Evolutionary conservation across 148 eudicot species (phyloP), one percentile per base, ranked within the genome.

Genomic region (Rhododendron kiyosumense): DNA sequence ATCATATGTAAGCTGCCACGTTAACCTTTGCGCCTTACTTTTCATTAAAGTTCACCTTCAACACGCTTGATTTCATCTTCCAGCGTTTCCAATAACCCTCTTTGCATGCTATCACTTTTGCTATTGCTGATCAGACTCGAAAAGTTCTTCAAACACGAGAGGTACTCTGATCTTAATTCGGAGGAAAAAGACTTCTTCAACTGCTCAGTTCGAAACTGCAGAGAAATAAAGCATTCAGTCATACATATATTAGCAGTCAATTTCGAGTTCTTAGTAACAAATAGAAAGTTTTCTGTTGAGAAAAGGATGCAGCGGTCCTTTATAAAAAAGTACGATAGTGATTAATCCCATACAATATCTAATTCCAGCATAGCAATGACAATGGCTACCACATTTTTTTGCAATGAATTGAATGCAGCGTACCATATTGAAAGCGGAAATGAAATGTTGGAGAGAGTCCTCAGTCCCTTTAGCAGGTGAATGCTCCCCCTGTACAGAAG

Each of bases 361-460:
- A 79, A 43, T 43, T 76, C 24, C 49, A 36, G 79, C 8, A 76
- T n/a, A 65, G 65, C 65, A 22, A 20, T 1, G 65, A 59, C n/a
- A 14, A 81, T 34, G 63, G 59, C 61, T 54, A 57, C 46, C 67
- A 52, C 9, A 1, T 30, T 4, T 1, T 54, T 30, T 41, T 22
- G 30, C 22, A 18, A n/a, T 77, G 26, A 45, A 18, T 83, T 65
- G 65, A 61, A 73, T 24, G 17, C 17, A 22, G 83, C 24, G 14
- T 93, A 96, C 99, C 96, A 93, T 91, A 90, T 89, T 93, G 84
- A 85, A 94, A 83, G 94, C 88, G 84, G 89, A 88, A 85, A 94
- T 89, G 90, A 98, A 96, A 69, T 89, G 90, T n/a, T 73, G 87
- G 88, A 92, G 88, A 69, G 92, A 85, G 77, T 88, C 90, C 88